Base-by-base conservation (phyloP, 2,329 filamentous ascomycete genomes). In the Basipetospora sp. region DNA sequence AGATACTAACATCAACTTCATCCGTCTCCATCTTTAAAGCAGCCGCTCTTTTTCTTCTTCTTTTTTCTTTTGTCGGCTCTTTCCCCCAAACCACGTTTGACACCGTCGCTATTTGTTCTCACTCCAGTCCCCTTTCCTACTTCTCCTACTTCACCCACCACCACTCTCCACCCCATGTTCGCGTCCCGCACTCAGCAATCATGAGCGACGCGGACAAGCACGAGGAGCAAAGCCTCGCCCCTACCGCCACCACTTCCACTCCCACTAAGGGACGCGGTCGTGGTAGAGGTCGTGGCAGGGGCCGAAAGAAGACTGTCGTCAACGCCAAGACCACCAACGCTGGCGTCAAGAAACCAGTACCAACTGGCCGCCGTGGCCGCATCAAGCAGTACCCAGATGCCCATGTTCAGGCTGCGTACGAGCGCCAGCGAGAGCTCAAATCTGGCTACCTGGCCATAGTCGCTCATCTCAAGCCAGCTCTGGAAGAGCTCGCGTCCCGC, bases 351-450 rank as follows among this genome's bases (percentile, higher is more conserved):
- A 65, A 62, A 43, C 50, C 56, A 30, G 26, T 40, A 2, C 38
- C 38, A 31, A 43, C 49, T 19, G 54, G 53, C 37, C 55, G 65
- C 41, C 62, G 66, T 44, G 65, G 66, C 42, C 65, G 69, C 40
- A 64, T 67, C 53, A 74, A 74, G 56, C 64, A 64, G 47, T 74
- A 72, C 48, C 57, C 63, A 42, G 64, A 69, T 44, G 57, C 62
- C 43, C 65, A 62, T 44, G 64, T 68, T 38, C 71, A 75, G 51
- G 70, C 69, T 36, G 64, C 66, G 40, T 69, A 72, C 45, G 71
- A 75, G 51, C 74, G 79, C 39, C 72, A 77, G 51, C 66, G 77
- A 45, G 69, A 79, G 47, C 62, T 83, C 47, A 78, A 78, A 53
- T 71, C 73, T 40, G 64, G 65, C 17, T 83, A 73, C 54, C 66